Evolutionary conservation across 2,329 filamentous ascomycete genomes (phyloP).

Genomic region (Cercospora nicotianae): DNA sequence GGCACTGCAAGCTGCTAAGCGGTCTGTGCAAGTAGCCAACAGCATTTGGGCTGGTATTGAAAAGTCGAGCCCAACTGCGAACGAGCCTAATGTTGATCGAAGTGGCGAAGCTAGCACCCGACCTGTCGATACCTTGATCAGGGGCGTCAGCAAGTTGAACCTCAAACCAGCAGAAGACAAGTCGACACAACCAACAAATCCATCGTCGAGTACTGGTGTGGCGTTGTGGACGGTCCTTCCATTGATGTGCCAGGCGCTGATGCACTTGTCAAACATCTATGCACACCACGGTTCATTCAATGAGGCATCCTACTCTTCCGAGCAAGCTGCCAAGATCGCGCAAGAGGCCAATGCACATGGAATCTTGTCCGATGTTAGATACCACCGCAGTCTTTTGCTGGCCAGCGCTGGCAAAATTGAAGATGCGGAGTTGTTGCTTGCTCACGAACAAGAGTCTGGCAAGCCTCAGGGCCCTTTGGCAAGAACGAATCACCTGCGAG

Average conservation of each 20-base stretch:
- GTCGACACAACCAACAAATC: neutral
- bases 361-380: slow-evolving; percentile 22
- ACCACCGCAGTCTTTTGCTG: slow-evolving; percentile 31
- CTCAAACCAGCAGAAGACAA: slow-evolving; percentile 39
- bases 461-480: slow-evolving; percentile 13
- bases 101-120: slow-evolving; percentile 12
- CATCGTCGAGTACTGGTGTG: slow-evolving; percentile 55
- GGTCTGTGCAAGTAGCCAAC: slow-evolving; percentile 32
- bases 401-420: slow-evolving; percentile 30
- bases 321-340: slow-evolving; percentile 78
- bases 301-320: slow-evolving; percentile 83
- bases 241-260: slow-evolving; percentile 68
- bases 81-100: slow-evolving; percentile 10
- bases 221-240: slow-evolving; percentile 78
- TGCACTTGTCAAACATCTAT: slow-evolving; percentile 75
- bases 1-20: slow-evolving; percentile 34
- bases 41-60: slow-evolving; percentile 33
- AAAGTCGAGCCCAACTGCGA: neutral
- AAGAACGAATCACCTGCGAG: slow-evolving; percentile 25
- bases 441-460: slow-evolving; percentile 14
- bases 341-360: slow-evolving; percentile 37
- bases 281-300: slow-evolving; percentile 82
- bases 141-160: slow-evolving; percentile 38
- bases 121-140: slow-evolving; percentile 23
- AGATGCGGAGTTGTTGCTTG: slow-evolving; percentile 36